Base-by-base conservation (phyloP, 2,329 filamentous ascomycete genomes). In the Lasiodiplodia hormozganensis region DNA sequence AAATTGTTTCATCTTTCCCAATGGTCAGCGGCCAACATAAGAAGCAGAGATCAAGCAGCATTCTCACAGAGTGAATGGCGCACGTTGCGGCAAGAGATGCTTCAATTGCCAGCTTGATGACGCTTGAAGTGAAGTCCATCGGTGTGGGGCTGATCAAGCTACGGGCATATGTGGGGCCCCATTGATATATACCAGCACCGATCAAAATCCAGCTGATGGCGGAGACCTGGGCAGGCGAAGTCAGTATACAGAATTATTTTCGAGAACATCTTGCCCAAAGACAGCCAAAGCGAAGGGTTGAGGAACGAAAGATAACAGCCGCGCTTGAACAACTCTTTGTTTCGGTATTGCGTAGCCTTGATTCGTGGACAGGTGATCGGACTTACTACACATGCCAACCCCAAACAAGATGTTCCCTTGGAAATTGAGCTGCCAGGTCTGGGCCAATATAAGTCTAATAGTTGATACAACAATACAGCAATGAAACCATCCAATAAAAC, bases 401-500 rank as follows among this genome's bases (percentile, higher is more conserved):
- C 65, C 6, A 67, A 21, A 11, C n/a, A 62, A 25, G 36, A 4
- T 10, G n/a, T 5, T 34, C 40, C 53, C 65, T 36, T 67, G n/a
- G 25, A 28, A 6, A 21, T 7, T 5, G 21, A 7, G 8, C 6
- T 38, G 7, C 53, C 51, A 38, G 38, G 21, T 40, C 14, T 31
- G 8, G 25, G 43, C 7, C 23, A 21, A 31, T 16, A 31, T 7
- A 28, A 21, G n/a, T 67, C 54, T 40, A 67, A 21, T n/a, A 67
- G 25, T 18, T 36, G 54, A 21, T 51, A 58, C 77, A 69, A 34
- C 71, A 73, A 67, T 75, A 76, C 23, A 75, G 56, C 4, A 75
- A 43, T 62, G 76, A 75, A 23, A 54, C 75, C 74, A 57, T 79
- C 76, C 47, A 78, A 36, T 21, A 75, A 28, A 47, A 78, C 76